These are phyloP conservation scores for Phytophthora pinifolia DNA, from an alignment of 352 stramenopile species.

Conservation along the genomic window DNA sequence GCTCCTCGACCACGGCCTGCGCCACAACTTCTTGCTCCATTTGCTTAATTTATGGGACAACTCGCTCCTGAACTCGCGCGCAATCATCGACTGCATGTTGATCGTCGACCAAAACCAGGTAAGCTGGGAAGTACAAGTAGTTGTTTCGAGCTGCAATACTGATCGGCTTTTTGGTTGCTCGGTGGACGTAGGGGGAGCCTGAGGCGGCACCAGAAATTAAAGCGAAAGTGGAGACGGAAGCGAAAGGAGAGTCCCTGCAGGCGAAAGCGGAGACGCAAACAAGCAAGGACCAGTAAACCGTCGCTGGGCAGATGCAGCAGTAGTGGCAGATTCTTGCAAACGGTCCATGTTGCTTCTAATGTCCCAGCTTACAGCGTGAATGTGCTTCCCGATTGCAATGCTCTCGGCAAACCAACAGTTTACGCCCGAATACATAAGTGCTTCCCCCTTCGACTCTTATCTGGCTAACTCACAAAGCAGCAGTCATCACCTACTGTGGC, in stretches of 20 bases:
- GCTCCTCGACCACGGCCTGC: conserved; percentile 72
- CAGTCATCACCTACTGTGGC: conserved; percentile 23
- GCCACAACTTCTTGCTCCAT: conserved; percentile 88
- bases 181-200: conserved; percentile 7
- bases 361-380: conserved; percentile 9
- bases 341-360: conserved; percentile 16
- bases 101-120: conserved; percentile 77
- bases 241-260: neutral
- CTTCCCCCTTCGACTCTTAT: conserved; percentile 10
- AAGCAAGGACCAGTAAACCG: conserved; percentile 17
- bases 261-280: conserved; percentile 11
- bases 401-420: conserved; percentile 13
- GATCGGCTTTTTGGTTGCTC: neutral
- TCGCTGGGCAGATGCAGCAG: conserved; percentile 4
- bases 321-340: conserved; percentile 15
- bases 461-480: conserved; percentile 3
- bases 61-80: conserved; percentile 79
- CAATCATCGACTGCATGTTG: conserved; percentile 88
- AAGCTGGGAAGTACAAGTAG: neutral
- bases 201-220: conserved; percentile 14
- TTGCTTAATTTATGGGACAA: conserved; percentile 92
- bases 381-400: conserved; percentile 10
- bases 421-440: conserved; percentile 28
- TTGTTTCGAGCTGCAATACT: too few relatives aligned
- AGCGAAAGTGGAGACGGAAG: conserved; percentile 1